Evolutionary conservation across 768 basidiomycete species (phyloP), one percentile per base, ranked within the genome.

Genomic region (Phylloporus sp.): DNA sequence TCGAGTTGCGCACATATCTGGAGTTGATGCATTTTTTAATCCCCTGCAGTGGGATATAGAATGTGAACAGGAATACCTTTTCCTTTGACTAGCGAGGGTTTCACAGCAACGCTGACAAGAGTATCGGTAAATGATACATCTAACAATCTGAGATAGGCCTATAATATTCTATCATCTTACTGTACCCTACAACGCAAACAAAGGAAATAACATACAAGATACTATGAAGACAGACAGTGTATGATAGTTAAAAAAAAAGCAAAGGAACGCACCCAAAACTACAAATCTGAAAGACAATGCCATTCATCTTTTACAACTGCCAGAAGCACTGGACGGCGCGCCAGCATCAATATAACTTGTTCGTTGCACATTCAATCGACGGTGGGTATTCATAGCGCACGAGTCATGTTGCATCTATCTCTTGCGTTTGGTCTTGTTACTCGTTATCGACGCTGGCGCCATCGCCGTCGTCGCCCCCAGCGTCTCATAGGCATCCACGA

Each of bases 361-460:
- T 18, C 35, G 15, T 36, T 36, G 34, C n/a, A 35, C 8, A 18
- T 36, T 8, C 11, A 20, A 38, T 22, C 36, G 36, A 38, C 20
- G 36, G 22, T 22, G 36, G 36, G 36, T 38, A 38, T 38, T 20
- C 36, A 11, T 32, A 3, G 31, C 31, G 31, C 31, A 18, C n/a
- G 36, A 40, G 22, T 18, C 34, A 16, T 35, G 13, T 22, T 3
- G 35, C 15, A 38, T 53, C 55, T 56, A 70, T 55, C 64, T 57
- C 57, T 70, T 69, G 53, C 67, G 61, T 28, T 69, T 69, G 34
- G 50, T 67, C 45, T 45, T 65, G 48, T 41, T 59, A 7, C 56
- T 50, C 20, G 55, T 35, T 45, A 39, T 57, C 31, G 53, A 49
- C 16, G 60, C 27, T 15, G 47, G 7, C 12, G 31, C 18, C 34